Percentiles rank a stretch among this genome's conserved stretches.
These are phyloP conservation scores for Flaveria robusta DNA, from an alignment of 129 eudicot species.

Conservation along the genomic window DNA sequence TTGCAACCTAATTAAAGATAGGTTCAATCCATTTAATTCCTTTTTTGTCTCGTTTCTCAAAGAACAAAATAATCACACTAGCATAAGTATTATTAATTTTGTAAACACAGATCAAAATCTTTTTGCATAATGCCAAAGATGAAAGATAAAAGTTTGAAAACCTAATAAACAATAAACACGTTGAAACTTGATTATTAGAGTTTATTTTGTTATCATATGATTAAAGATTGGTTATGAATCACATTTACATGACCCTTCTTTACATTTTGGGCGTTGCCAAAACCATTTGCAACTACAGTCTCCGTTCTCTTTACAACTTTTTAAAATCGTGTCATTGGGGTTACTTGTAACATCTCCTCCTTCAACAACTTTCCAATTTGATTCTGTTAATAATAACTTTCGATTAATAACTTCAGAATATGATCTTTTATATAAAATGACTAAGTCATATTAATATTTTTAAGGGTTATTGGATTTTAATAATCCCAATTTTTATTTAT, in stretches of 20 bases:
- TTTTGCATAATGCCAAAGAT: background rate
- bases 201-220: background rate
- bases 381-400: background rate
- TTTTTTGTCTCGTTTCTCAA: background rate
- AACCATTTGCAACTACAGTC: background rate
- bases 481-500: too few relatives aligned
- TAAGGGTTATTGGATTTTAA: too few relatives aligned
- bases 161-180: background rate
- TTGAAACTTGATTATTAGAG: background rate
- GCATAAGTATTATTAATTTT: too few relatives aligned
- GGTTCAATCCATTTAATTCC: background rate
- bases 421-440: too few relatives aligned
- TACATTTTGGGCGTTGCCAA: conserved; percentile 4
- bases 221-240: too few relatives aligned
- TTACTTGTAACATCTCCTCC: background rate
- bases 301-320: background rate
- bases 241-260: background rate
- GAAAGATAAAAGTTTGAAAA: background rate
- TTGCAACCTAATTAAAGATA: background rate
- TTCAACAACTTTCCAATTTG: background rate
- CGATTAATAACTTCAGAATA: too few relatives aligned
- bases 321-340: background rate
- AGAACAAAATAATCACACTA: background rate
- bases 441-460: too few relatives aligned
- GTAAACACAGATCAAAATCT: too few relatives aligned